A percentile compares a stretch with the other conserved stretches of the same genome.
Evolutionary conservation across 129 eudicot species (phyloP).

Genomic region (Lactuca saligna): DNA sequence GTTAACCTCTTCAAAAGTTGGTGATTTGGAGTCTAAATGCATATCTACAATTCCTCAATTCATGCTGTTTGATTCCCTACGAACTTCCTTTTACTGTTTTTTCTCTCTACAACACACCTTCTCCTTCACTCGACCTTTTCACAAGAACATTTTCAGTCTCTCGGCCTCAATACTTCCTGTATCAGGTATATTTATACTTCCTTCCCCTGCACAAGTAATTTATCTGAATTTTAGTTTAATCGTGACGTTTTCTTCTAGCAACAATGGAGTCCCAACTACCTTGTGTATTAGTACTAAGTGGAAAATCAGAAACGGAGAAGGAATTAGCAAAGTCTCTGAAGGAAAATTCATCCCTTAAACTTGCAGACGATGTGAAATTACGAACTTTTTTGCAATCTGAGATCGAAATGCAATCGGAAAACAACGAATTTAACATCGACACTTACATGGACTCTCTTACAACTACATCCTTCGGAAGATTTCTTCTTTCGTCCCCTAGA

Average conservation of each 20-base stretch:
- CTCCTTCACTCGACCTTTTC: constrained; percentile 3
- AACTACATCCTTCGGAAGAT: constrained; percentile 61
- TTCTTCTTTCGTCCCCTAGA: constrained; percentile 77
- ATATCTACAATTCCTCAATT: constrained; percentile 5
- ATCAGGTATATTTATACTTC: constrained; percentile 27
- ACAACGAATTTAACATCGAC: constrained; percentile 38
- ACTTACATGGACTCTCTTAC: constrained; percentile 50
- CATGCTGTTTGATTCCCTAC: constrained; percentile 18
- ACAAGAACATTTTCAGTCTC: constrained; percentile 12
- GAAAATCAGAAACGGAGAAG: constrained; percentile 60
- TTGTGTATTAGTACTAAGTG: constrained; percentile 49
- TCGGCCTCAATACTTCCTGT: constrained; percentile 21
- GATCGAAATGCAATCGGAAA: constrained; percentile 11
- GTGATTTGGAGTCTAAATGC: constrained; percentile 7
- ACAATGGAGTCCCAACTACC: constrained; percentile 52
- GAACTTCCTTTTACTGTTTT: constrained; percentile 26
- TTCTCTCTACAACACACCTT: constrained; percentile 25
- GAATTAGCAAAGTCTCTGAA: constrained; percentile 53
- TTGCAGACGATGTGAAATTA: constrained; percentile 47
- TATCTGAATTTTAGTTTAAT: background rate
- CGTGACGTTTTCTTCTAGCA: constrained; percentile 17
- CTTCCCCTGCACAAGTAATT: background rate
- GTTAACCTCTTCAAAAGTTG: background rate
- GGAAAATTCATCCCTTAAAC: constrained; percentile 43
- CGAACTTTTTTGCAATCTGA: constrained; percentile 45